Evolutionary conservation across 2,329 filamentous ascomycete genomes (phyloP), one percentile per base, ranked within the genome.

Genomic region (Plenodomus tracheiphilus): DNA sequence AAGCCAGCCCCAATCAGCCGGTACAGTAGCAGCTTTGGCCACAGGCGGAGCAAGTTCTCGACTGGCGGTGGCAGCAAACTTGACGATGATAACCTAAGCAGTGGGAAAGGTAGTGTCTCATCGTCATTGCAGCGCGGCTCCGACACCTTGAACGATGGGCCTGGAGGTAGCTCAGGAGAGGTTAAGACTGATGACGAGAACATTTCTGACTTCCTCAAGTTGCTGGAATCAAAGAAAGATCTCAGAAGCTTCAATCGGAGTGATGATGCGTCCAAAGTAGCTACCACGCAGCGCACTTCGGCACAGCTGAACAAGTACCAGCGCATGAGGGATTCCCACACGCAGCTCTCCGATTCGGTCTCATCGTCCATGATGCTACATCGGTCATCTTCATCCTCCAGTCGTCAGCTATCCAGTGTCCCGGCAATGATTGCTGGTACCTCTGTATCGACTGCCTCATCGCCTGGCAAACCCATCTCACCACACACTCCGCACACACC

Each of bases 1-100:
- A 88, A 88, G 53, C 89, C 90, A 4, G 81, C 85, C 8, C 85
- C 87, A 0, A 85, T 89, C n/a, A 86, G 85, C 51, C 85, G 89
- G 39, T 97, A 95, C 69, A 96, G 91, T 71, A 97, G 93, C 72
- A 96, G 92, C 65, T 99, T 99, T 65, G 89, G 87, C 6, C 91
- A 96, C 68, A 85, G 94, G 39, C 85, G 89, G 46, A 87, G 84
- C 21, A 84, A 91, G 38, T 84, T 86, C 19, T 95, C 91, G 0
- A 88, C 88, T 47, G 87, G 88, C 25, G 87, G 88, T 17, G 81
- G 83, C 17, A 89, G 86, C 65, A 86, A 81, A 54, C 78, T 77
- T 2, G 87, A 90, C 43, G 88, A 91, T 53, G 88, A 91, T 61
- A 87, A 89, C 64, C 79, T 78, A 30, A 91, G 88, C 72, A 97